Evolutionary conservation across 352 stramenopile species (phyloP).

Genomic region (Pythium aristosporum): DNA sequence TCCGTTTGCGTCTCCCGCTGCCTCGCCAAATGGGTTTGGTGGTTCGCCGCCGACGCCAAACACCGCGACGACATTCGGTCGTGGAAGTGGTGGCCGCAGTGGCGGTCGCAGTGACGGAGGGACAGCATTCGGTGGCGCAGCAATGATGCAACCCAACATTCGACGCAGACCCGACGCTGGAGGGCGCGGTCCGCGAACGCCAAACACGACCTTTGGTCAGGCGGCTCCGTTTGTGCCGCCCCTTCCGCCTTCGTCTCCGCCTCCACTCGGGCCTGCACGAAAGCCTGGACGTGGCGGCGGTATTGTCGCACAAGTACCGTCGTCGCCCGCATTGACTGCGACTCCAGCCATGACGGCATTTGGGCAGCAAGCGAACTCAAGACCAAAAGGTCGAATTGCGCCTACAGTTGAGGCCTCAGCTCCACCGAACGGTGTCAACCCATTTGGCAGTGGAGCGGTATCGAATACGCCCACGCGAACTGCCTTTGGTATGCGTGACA

Average conservation of each 20-base stretch:
- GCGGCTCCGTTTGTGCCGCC: conserved; percentile 13
- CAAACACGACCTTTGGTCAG: conserved; percentile 22
- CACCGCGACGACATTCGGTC: conserved; percentile 14
- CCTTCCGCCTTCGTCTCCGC: conserved; percentile 18
- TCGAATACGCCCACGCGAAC: not conserved
- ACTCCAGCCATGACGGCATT: conserved; percentile 12
- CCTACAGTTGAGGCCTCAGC: not conserved
- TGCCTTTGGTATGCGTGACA: conserved; percentile 13
- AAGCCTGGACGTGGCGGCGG: conserved; percentile 18
- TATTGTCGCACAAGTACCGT: conserved; percentile 11
- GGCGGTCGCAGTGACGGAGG: conserved; percentile 3
- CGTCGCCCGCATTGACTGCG: not conserved
- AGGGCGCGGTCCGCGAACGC: conserved; percentile 12
- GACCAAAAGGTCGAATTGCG: not conserved
- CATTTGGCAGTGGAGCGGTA: conserved; percentile 7
- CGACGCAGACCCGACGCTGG: conserved; percentile 22
- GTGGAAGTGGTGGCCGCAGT: conserved; percentile 9
- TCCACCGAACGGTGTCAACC: conserved; percentile 4
- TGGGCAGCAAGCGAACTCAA: conserved; percentile 1
- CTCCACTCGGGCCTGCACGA: conserved; percentile 4
- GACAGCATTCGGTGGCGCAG: conserved; percentile 12
- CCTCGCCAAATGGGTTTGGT: conserved; percentile 3
- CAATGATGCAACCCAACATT: conserved; percentile 21
- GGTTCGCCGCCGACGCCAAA: not conserved
- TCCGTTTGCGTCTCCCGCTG: conserved; percentile 3